These are phyloP conservation scores for Boletus calvinii DNA, from an alignment of 1,284 basidiomycete genomes.

Conservation along the genomic window DNA sequence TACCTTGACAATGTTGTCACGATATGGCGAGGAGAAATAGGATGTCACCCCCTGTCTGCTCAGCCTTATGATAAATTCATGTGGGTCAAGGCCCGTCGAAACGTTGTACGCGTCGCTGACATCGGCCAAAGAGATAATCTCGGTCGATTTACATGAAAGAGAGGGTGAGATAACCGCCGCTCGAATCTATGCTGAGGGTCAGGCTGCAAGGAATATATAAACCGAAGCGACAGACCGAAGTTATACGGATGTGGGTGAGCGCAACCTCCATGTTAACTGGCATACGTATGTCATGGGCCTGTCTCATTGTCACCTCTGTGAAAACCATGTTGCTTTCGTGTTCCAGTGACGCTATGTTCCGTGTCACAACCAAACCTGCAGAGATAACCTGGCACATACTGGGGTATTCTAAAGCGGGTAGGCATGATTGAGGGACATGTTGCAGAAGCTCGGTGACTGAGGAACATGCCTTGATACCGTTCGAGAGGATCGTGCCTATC, in stretches of 20 bases:
- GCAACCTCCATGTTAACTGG: conserved; percentile 65
- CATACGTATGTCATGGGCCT: conserved; percentile 56
- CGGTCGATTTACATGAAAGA: conserved; percentile 70
- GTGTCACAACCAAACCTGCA: conserved; percentile 10
- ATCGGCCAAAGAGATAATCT: conserved; percentile 75
- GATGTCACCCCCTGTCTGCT: conserved; percentile 66
- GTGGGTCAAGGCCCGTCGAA: conserved; percentile 67
- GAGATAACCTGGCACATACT: conserved; percentile 39
- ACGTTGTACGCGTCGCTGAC: conserved; percentile 85
- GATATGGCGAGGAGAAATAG: conserved; percentile 65
- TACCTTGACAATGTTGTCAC: conserved; percentile 78
- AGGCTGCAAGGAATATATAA: conserved; percentile 3
- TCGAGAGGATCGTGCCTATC: conserved; percentile 55
- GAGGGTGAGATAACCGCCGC: conserved; percentile 61
- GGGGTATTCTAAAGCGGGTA: conserved; percentile 53
- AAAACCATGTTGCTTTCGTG: conserved; percentile 53
- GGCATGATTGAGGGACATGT: conserved; percentile 48
- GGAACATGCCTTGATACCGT: conserved; percentile 55
- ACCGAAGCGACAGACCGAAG: conserved; percentile 47
- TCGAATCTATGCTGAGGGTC: conserved; percentile 48
- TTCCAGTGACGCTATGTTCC: conserved; percentile 52
- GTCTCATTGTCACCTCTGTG: conserved; percentile 60
- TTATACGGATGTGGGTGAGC: conserved; percentile 64
- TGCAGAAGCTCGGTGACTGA: conserved; percentile 58
- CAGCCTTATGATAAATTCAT: conserved; percentile 80